Base-by-base conservation (phyloP, 179 eudicot genomes). In the Nepenthes alata region DNA sequence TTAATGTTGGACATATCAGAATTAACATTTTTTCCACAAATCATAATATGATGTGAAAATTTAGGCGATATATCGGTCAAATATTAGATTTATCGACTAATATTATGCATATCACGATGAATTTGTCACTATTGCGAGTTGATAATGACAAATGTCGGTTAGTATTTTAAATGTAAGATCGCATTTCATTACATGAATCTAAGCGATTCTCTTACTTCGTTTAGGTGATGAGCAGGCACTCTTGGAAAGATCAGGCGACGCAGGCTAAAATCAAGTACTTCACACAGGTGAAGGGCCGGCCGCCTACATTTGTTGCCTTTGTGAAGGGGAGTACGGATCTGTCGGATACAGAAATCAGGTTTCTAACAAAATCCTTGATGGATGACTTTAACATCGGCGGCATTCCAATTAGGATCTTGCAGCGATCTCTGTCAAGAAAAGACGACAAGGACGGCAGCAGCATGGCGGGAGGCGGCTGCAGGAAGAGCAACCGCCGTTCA, bases 221-320 rank as follows among this genome's bases (percentile, higher is more conserved):
- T 57, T 73, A 91, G 98, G 88, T 91, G 35, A 89, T 93, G 98
- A 86, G 98, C 81, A 82, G 98, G 70, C 98, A 93, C 76, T 93
- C 98, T 2, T 93, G 98, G 98, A 93, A 83, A 74, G 95, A 93
- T 70, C 85, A 70, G 48, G 82, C 88, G 15, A 68, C 85, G 53
- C 95, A 93, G 64, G 91, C 91, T 8, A 93, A 89, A 71, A 69
- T 93, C 61, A 93, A 87, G 67, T 93, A 93, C 71, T 93, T 89
- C 79, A 93, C 96, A 11, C 97, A 93, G 71, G 97, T 87, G 61
- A 93, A 93, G 75, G 98, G 97, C 5, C 83, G 98, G 11, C 98
- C 98, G 16, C 98, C 98, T 11, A 93, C 98, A 15, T 93, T 89
- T 61, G 93, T 93, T 35, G 98, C 97, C 55, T 93, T 93, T 75